Evolutionary conservation across 768 basidiomycete species (phyloP).

Genomic region (Leccinellum albellum): DNA sequence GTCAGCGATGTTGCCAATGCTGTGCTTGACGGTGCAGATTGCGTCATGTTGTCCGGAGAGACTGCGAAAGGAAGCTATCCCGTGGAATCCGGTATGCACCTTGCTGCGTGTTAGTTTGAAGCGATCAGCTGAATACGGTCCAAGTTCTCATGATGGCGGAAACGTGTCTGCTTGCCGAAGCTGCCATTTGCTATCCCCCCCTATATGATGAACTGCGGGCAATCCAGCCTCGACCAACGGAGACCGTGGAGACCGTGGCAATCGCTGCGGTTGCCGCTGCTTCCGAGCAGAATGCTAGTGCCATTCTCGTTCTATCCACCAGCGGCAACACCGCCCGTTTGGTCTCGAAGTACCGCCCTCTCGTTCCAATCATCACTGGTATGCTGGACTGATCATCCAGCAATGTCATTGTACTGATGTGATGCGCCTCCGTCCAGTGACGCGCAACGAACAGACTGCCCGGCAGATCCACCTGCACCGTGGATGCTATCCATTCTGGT

Average conservation of each 20-base stretch:
- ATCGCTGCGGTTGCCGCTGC: constrained; percentile 95
- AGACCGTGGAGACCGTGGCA: constrained; percentile 93
- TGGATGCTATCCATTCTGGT: constrained; percentile 96
- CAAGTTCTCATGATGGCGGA: constrained; percentile 99
- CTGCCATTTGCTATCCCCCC: constrained; percentile 92
- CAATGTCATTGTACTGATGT: constrained; percentile 6
- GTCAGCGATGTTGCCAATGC: constrained; percentile 99
- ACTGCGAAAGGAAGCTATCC: constrained; percentile 98
- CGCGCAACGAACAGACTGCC: constrained; percentile 92
- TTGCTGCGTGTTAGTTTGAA: background rate
- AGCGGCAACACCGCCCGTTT: constrained; percentile 95
- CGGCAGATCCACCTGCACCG: constrained; percentile 97
- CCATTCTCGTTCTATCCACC: constrained; percentile 94
- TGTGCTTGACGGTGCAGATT: constrained; percentile 97
- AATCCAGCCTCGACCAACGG: constrained; percentile 82
- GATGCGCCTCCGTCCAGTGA: constrained; percentile 50
- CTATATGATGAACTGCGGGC: constrained; percentile 84
- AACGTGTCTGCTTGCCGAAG: constrained; percentile 94
- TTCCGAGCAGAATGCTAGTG: constrained; percentile 90
- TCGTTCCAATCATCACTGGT: constrained; percentile 94
- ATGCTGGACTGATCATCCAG: constrained; percentile 20
- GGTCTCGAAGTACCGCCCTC: constrained; percentile 93
- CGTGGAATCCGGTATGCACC: constrained; percentile 77
- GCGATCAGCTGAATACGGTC: constrained; percentile 6
- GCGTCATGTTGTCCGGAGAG: constrained; percentile 99